Percentiles rank a stretch among this genome's conserved stretches.
These are phyloP conservation scores for Houttuynia cordata DNA, from an alignment of 164 flowering plant species.

Conservation along the genomic window DNA sequence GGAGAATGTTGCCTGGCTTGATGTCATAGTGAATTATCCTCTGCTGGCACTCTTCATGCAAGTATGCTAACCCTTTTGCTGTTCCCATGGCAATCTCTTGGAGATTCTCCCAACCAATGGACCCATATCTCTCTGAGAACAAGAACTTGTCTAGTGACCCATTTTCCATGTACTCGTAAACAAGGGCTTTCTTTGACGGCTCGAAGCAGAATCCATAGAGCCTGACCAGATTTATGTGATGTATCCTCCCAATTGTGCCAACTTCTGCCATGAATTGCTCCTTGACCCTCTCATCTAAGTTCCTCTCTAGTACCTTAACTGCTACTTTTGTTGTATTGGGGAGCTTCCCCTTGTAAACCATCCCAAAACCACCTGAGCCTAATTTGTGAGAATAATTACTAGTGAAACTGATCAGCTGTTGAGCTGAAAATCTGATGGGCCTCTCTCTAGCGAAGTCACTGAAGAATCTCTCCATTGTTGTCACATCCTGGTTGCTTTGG, in stretches of 20 bases:
- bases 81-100: slow-evolving; percentile 20
- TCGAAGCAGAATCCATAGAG: slow-evolving; percentile 27
- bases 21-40: slow-evolving; percentile 30
- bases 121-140: slow-evolving; percentile 1
- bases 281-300: slow-evolving; percentile 13
- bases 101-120: slow-evolving; percentile 8
- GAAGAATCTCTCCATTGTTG: slow-evolving; percentile 13
- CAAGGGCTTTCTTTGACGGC: slow-evolving; percentile 11
- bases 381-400: slow-evolving; percentile 8
- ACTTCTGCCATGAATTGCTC: slow-evolving; percentile 29
- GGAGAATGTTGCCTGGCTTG: slow-evolving; percentile 23
- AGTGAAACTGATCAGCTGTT: slow-evolving; percentile 10
- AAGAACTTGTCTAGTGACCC: slow-evolving; percentile 20
- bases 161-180: slow-evolving; percentile 27
- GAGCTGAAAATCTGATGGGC: slow-evolving; percentile 12
- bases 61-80: slow-evolving; percentile 24
- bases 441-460: slow-evolving; percentile 12
- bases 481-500: background rate
- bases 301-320: slow-evolving; percentile 13
- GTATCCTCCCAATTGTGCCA: slow-evolving; percentile 24
- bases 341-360: slow-evolving; percentile 12
- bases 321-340: slow-evolving; percentile 5
- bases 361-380: slow-evolving; percentile 19
- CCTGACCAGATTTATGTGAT: slow-evolving; percentile 22
- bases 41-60: slow-evolving; percentile 22